Evolutionary conservation across 768 basidiomycete species (phyloP), one percentile per base, ranked within the genome.

Genomic region (Gloeopeniophorella convolvens): DNA sequence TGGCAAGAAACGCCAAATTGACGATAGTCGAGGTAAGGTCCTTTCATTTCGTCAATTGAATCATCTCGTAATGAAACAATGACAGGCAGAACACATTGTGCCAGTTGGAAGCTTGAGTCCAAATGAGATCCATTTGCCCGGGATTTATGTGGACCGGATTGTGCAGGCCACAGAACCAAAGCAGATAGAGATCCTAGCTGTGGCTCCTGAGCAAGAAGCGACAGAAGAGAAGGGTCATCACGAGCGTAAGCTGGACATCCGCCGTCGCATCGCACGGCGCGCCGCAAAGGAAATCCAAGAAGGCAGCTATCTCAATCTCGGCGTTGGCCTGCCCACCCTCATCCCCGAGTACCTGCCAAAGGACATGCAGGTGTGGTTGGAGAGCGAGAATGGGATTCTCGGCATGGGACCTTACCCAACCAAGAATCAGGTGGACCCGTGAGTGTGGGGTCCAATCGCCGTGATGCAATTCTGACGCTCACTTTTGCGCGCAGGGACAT

Each of bases 371-470:
- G 89, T 93, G n/a, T 91, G 87, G 86, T 60, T 89, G 63, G 89
- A 93, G 66, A 90, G 88, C 63, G 90, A 93, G 72, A 93, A 93
- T 55, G 90, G 90, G 30, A 83, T 93, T 52, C 71, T 93, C 50
- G 89, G 89, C 40, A 86, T 86, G 88, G 86, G 86, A 0, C 90
- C 90, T 15, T 90, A 90, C 61, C 90, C 90, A 21, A 86, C 85
- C 5, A 72, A 79, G 67, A 76, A 86, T 41, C 73, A 89, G 63
- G 72, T 90, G 6, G 88, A 92, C 62, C 79, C 88, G 88, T 89
- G 53, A 70, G 85, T 72, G 16, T 21, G 15, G 33, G 35, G 26
- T 9, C 27, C 33, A 34, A 43, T n/a, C n/a, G n/a, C n/a, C n/a
- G n/a, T n/a, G n/a, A n/a, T n/a, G n/a, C n/a, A n/a, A n/a, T n/a